phyloP scores from a whole-genome alignment of 2,329 filamentous ascomycete species.

The Coniella lustricola region DNA sequence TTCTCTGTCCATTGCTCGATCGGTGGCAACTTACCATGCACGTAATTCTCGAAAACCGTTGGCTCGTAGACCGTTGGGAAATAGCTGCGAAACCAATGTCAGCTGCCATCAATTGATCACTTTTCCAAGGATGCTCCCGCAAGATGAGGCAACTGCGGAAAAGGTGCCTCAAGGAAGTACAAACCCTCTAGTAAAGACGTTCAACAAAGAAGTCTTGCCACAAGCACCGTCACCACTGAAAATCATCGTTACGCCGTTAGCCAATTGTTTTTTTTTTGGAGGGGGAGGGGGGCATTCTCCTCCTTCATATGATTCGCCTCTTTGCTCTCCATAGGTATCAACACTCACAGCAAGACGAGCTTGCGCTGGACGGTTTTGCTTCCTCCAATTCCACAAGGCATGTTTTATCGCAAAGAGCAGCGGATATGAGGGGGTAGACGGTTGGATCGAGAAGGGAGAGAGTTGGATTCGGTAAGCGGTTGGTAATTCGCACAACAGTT shows the following conservation, averaged over 20 bases:
- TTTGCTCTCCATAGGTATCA: neutral
- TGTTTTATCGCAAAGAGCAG: neutral
- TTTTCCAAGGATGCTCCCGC: too few species aligned
- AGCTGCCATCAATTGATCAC: neutral
- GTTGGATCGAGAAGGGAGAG: neutral
- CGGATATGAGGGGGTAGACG: neutral
- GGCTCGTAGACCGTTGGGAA: conserved; percentile 98
- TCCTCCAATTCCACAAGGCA: conserved; percentile 13
- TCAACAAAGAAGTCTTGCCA: conserved; percentile 93
- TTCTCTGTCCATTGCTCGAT: neutral
- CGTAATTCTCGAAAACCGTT: conserved; percentile 98
- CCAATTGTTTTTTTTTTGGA: neutral
- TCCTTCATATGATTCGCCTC: neutral
- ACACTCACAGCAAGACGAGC: conserved; percentile 79
- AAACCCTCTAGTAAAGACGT: conserved; percentile 96
- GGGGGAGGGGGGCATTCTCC: too few species aligned
- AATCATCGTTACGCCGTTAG: conserved; percentile 6
- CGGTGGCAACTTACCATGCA: conserved; percentile 64
- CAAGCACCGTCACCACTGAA: conserved; percentile 86
- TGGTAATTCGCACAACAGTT: too few species aligned
- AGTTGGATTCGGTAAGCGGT: neutral
- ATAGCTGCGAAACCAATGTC: conserved; percentile 50
- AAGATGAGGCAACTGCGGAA: neutral
- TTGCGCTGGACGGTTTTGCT: conserved; percentile 84
- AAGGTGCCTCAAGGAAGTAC: conserved; percentile 26